Base-by-base conservation (phyloP, 192 early-diverging fungal genomes). In the Entomortierella parvispora region DNA sequence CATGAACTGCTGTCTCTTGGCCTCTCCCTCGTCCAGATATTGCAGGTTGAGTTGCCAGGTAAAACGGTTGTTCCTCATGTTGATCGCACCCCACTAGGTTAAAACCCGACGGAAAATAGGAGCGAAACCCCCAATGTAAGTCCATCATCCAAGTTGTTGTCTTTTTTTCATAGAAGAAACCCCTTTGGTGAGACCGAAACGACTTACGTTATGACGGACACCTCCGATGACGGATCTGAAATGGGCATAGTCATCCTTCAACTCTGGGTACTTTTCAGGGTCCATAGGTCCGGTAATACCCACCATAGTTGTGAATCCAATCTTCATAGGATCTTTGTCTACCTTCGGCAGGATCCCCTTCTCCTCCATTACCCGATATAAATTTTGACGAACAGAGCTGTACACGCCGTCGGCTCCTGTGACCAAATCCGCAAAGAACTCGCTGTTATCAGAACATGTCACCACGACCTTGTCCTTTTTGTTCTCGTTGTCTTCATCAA, bases 1-100 rank as follows among this genome's bases (percentile, higher is more conserved):
- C 18, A 37, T 45, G 23, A 65, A 61, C 12, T 60, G 32, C 43
- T 62, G 34, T 10, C 58, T 26, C 28, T 67, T 34, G 6, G 64
- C 44, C 43, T 66, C 31, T 0, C 33, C 18, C 28, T 54, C 23
- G 33, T 75, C 32, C 26, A 51, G 6, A n/a, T 60, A 18, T 29
- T 75, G 71, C 1, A 18, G 6, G 4, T 20, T 34, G 3, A 67
- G 17, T 18, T 15, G 8, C 58, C 62, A 75, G 37, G 64, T 67
- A 33, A 75, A 48, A 20, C 65, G 71, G 10, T 66, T 58, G 40
- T 40, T 34, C 10, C 64, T 46, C 0, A 67, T 46, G 3, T 9
- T 62, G 18, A 51, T 28, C 1, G 48, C 58, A 3, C 48, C 22
- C 71, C 63, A 75, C 37, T 40, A n/a, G 18, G 15, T 25, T 11